These are phyloP conservation scores for Blakeslea trispora DNA, from an alignment of 371 early-diverging fungal species.

Conservation along the genomic window DNA sequence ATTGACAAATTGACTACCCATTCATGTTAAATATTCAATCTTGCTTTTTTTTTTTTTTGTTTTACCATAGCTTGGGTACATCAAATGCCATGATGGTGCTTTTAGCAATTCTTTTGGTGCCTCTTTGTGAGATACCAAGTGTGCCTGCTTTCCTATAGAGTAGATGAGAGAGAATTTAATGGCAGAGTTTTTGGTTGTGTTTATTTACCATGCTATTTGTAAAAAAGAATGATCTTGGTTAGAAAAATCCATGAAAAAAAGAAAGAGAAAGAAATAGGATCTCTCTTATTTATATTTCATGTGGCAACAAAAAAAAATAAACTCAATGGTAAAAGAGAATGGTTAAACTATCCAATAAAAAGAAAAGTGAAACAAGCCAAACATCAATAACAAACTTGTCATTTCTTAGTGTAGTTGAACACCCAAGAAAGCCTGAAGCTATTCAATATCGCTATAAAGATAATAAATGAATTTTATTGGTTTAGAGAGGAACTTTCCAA, in stretches of 20 bases:
- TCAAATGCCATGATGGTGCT: conserved; percentile 12
- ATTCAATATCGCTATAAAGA: too few relatives aligned
- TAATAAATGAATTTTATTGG: too few relatives aligned
- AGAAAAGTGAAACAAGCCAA: too few relatives aligned
- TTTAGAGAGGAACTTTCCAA: too few relatives aligned
- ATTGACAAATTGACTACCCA: not conserved
- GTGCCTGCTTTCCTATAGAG: conserved; percentile 17
- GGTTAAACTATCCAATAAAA: too few relatives aligned
- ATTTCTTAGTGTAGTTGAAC: too few relatives aligned
- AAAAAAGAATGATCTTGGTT: not conserved
- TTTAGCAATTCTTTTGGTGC: not conserved
- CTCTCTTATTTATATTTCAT: too few relatives aligned
- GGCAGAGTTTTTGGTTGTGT: not conserved
- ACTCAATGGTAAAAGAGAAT: not conserved
- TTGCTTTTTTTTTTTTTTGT: not conserved
- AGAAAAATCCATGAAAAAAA: not conserved
- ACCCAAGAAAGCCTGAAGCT: too few relatives aligned
- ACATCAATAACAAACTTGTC: too few relatives aligned
- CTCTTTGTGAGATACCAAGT: not conserved
- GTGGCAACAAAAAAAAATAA: not conserved
- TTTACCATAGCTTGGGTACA: conserved; percentile 20
- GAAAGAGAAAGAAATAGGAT: too few relatives aligned
- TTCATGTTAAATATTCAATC: too few relatives aligned
- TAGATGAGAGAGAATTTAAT: too few relatives aligned
- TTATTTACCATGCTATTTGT: conserved; percentile 15